A percentile compares a stretch with the other conserved stretches of the same genome.
These are phyloP conservation scores for Plasmodium gallinaceum DNA, from an alignment of 169 alveolate species.

Conservation along the genomic window DNA sequence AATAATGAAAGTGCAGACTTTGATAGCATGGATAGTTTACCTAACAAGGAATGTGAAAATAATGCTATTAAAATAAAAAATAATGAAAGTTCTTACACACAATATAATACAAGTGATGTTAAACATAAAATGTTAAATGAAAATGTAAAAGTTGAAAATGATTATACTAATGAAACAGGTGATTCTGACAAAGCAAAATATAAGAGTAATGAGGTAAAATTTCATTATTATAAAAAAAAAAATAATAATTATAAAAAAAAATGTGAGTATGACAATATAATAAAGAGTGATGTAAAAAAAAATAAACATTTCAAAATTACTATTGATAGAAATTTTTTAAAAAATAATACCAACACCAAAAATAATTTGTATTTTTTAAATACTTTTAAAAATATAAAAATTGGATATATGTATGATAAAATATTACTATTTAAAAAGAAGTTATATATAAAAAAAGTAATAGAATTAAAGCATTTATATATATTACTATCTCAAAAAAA, in stretches of 20 bases:
- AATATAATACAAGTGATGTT: too few species aligned
- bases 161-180: neutral
- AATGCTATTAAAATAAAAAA: too few species aligned
- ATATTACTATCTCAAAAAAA: slow-evolving; percentile 26
- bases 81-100: too few species aligned
- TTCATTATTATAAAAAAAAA: too few species aligned
- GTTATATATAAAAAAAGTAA: slow-evolving; percentile 31
- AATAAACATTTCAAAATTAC: slow-evolving; percentile 24
- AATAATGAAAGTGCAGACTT: too few species aligned
- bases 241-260: too few species aligned
- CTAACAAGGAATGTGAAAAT: too few species aligned
- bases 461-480: slow-evolving; percentile 27
- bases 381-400: slow-evolving; percentile 3
- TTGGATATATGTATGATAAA: slow-evolving; percentile 61
- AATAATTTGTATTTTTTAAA: slow-evolving; percentile 24
- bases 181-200: neutral
- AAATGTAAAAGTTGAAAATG: neutral
- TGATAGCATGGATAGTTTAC: too few species aligned
- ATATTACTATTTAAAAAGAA: slow-evolving; percentile 39
- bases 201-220: too few species aligned
- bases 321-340: slow-evolving; percentile 21
- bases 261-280: slow-evolving; percentile 1
- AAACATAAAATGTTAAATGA: too few species aligned
- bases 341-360: neutral
- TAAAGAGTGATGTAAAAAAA: slow-evolving; percentile 12